Evolutionary conservation across 2,329 filamentous ascomycete genomes (phyloP).

Genomic region (Pseudocercospora vitis): DNA sequence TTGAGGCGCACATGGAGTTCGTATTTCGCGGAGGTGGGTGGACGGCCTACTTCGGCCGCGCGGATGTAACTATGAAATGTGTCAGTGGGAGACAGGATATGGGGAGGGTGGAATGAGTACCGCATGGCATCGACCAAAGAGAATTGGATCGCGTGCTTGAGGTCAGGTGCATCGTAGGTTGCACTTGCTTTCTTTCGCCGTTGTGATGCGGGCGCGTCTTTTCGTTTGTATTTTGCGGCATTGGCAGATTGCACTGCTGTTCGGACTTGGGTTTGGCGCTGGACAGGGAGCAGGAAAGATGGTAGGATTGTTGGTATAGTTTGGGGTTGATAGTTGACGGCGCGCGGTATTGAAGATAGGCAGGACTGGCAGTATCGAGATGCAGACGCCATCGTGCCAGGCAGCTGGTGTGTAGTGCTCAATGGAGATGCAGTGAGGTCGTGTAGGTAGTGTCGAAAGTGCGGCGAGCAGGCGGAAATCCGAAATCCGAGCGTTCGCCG

Average conservation of each 20-base stretch:
- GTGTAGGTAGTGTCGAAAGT: no score
- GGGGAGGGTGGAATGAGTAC: constrained; percentile 44
- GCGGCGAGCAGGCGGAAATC: no score
- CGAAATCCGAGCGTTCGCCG: no score
- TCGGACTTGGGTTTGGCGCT: constrained; percentile 42
- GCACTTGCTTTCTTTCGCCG: constrained; percentile 64
- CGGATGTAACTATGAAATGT: constrained; percentile 71
- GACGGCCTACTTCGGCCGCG: constrained; percentile 84
- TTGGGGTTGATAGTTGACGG: constrained; percentile 19
- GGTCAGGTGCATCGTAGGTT: constrained; percentile 62
- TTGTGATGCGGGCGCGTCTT: constrained; percentile 54
- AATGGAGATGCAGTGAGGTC: no score
- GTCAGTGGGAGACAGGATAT: neutral
- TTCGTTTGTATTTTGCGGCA: constrained; percentile 43
- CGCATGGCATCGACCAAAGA: constrained; percentile 90
- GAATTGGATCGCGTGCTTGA: constrained; percentile 70
- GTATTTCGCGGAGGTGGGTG: constrained; percentile 76
- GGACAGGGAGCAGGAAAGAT: constrained; percentile 30
- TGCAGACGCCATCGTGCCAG: constrained; percentile 27
- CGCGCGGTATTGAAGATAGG: constrained; percentile 25
- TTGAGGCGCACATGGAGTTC: constrained; percentile 81
- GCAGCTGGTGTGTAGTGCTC: no score
- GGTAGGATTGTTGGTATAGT: constrained; percentile 18
- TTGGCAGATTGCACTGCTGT: constrained; percentile 42
- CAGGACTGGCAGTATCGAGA: constrained; percentile 33